Conservation (phyloP, 2,329 filamentous ascomycete species). For the Knoxdaviesia proteae region DNA sequence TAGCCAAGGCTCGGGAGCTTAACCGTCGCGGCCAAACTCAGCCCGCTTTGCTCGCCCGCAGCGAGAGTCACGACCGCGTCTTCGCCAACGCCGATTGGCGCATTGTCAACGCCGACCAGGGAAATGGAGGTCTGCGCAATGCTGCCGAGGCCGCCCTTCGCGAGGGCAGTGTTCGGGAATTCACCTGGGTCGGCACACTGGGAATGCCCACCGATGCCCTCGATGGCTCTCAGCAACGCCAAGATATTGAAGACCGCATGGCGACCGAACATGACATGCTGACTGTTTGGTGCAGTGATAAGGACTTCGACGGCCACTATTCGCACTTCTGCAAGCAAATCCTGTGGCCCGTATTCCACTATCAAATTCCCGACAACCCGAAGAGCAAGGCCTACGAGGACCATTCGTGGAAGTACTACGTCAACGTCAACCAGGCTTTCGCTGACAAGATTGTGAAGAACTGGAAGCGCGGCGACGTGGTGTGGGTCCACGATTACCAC, state of each 20-base stretch:
- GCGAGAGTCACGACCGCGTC: conserved; percentile 44
- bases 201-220: conserved; percentile 88
- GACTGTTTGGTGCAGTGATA: conserved; percentile 71
- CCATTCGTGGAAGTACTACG: conserved; percentile 90
- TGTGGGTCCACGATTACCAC: conserved; percentile 96
- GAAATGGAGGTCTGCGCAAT: conserved; percentile 80
- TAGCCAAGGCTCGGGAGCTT: conserved; percentile 36
- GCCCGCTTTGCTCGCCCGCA: conserved; percentile 27
- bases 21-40: conserved; percentile 36
- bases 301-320: conserved; percentile 87
- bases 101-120: conserved; percentile 69
- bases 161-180: conserved; percentile 47
- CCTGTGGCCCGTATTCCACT: conserved; percentile 93
- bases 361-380: conserved; percentile 91
- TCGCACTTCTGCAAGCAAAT: conserved; percentile 95
- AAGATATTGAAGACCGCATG: conserved; percentile 65
- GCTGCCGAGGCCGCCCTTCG: conserved; percentile 61
- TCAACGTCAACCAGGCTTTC: conserved; percentile 80
- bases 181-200: conserved; percentile 78
- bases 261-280: conserved; percentile 66
- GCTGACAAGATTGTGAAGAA: conserved; percentile 76
- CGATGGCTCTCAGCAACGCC: conserved; percentile 49
- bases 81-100: conserved; percentile 68
- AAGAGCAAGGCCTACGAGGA: conserved; percentile 98
- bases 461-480: conserved; percentile 81